Percentiles rank a stretch among this genome's conserved stretches.
These are phyloP conservation scores for Mentha longifolia DNA, from an alignment of 257 asterid species.

Conservation along the genomic window DNA sequence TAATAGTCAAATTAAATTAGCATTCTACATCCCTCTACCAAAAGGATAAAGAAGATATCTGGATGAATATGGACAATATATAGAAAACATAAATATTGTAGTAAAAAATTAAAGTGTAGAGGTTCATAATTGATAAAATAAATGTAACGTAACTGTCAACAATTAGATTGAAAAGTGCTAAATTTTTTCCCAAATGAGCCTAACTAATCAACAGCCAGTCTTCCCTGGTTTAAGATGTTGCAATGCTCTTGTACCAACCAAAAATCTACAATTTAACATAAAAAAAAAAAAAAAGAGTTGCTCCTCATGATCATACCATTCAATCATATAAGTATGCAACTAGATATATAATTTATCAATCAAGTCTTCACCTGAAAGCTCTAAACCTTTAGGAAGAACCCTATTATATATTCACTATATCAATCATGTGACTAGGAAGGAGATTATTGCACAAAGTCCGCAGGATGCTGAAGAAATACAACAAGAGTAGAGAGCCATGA, in stretches of 20 bases:
- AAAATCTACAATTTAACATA: constrained; percentile 30
- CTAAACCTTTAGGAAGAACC: not conserved
- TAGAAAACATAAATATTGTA: no score
- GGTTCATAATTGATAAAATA: constrained; percentile 19
- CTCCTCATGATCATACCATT: not conserved
- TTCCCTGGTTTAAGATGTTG: constrained; percentile 18
- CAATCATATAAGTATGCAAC: not conserved
- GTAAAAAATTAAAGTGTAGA: not conserved
- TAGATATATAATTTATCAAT: not conserved
- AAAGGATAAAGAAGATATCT: not conserved
- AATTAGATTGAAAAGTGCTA: constrained; percentile 34
- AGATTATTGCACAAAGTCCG: not conserved
- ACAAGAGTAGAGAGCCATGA: not conserved
- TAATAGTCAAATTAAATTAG: not conserved
- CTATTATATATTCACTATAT: not conserved
- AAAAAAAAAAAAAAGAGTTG: no score
- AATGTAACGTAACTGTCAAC: constrained; percentile 24
- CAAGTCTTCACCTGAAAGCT: no score
- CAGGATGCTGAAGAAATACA: not conserved
- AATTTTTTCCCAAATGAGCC: constrained; percentile 23
- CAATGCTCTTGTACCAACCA: constrained; percentile 27
- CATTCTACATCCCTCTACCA: not conserved
- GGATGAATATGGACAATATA: no score
- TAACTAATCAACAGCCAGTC: constrained; percentile 39
- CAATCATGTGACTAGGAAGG: not conserved